Base-by-base conservation (phyloP, 140 eudicot species). In the Stevia rebaudiana region DNA sequence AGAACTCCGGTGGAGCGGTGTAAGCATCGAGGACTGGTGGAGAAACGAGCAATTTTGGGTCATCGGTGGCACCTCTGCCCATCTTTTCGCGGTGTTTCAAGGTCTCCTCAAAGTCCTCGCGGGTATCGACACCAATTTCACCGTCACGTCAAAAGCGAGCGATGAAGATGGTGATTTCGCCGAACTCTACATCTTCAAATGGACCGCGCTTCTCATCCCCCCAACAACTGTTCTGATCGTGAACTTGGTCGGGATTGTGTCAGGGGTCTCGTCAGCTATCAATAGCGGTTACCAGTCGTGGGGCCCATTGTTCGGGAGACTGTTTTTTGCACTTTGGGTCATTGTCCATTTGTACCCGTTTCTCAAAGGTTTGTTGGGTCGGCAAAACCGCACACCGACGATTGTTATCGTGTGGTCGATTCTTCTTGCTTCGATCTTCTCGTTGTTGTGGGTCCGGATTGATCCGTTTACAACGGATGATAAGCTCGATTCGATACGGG, bases 21-120 rank as follows among this genome's bases (percentile, higher is more conserved):
- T 78, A 13, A 78, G 84, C 67, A 78, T 82, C 1, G 87, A 82
- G 49, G 87, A 81, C 35, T 81, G 87, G 87, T 81, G 87, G 87
- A 78, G 87, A 61, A 81, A 81, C 25, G 87, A 81, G 62, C 87
- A 81, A 24, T 81, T 81, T 66, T 81, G 87, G 87, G 87, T 81
- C 52, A 81, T 81, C n/a, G 87, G 83, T 61, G 87, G 87, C 15
- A 74, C 83, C 25, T 81, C 87, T 0, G 87, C 87, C 4, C 87
- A 82, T 82, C 84, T 82, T 7, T 82, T 82, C 35, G 87, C 87
- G 1, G 84, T 82, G 44, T 82, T 82, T 74, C 87, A 82, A 78
- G 87, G 87, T 16, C 87, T 82, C 7, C 74, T 82, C n/a, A 82
- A 82, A 72, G 84, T 82, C 16, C 76, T 82, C 33, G 87, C 87